Percentiles rank a stretch among this genome's conserved stretches.
Conservation (phyloP, 2,329 filamentous ascomycete genomes). For the Colletotrichum neosansevieriae region DNA sequence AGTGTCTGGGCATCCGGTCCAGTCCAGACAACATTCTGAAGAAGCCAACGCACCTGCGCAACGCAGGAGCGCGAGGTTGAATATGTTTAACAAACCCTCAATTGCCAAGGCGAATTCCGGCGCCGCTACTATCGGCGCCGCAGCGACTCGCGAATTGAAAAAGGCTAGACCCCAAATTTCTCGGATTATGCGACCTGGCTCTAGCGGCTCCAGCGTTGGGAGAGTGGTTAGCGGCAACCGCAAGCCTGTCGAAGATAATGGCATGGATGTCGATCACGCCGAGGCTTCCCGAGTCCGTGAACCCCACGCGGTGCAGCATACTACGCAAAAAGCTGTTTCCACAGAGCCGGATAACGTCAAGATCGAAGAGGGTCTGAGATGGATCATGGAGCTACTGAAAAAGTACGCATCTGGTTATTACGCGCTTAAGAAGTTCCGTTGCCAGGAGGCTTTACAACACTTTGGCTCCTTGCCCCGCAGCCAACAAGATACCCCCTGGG, state of each 20-base stretch:
- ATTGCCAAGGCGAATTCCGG: conserved; percentile 73
- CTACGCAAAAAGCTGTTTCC: conserved; percentile 50
- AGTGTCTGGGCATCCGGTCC: conserved; percentile 84
- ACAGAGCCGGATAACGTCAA: conserved; percentile 68
- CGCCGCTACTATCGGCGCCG: conserved; percentile 66
- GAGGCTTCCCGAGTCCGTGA: conserved; percentile 66
- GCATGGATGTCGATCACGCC: conserved; percentile 76
- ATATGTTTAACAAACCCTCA: conserved; percentile 74
- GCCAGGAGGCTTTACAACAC: conserved; percentile 79
- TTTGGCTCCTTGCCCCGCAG: conserved; percentile 77
- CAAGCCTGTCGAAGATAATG: conserved; percentile 76
- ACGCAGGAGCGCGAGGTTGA: conserved; percentile 78
- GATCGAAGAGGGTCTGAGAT: conserved; percentile 80
- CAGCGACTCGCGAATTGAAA: conserved; percentile 80
- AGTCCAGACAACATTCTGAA: conserved; percentile 61
- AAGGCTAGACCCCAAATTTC: conserved; percentile 83
- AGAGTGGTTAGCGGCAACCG: conserved; percentile 92
- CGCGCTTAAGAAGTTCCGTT: conserved; percentile 82
- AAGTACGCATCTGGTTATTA: conserved; percentile 87
- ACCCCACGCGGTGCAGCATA: conserved; percentile 47
- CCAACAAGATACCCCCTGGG: conserved; percentile 94
- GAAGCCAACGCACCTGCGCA: conserved; percentile 71
- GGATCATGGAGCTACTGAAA: conserved; percentile 82
- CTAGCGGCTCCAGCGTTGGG: conserved; percentile 79
- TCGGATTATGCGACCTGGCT: conserved; percentile 72